Conservation (phyloP, 345 rosid species). For the Moricandia arvensis region DNA sequence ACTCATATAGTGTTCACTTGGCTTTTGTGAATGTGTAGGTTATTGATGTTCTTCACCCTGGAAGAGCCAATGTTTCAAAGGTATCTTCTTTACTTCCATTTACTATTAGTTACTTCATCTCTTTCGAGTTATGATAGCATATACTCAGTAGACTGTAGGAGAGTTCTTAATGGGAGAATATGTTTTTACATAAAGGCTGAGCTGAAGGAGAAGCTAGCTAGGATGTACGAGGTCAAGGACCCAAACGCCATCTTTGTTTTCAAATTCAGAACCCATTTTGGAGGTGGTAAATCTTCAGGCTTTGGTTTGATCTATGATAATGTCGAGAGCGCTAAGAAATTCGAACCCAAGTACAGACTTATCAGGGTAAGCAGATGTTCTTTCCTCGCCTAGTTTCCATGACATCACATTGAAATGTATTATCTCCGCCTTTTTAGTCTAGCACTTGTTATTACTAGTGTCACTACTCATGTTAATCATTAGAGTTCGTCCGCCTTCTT, state of each 20-base stretch:
- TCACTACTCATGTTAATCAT: not conserved
- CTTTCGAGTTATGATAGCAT: too few relatives aligned
- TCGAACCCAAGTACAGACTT: slow-evolving; percentile 92
- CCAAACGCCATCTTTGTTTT: slow-evolving; percentile 87
- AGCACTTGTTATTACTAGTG: not conserved
- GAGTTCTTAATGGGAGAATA: not conserved
- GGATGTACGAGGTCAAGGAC: slow-evolving; percentile 89
- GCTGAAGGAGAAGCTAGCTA: slow-evolving; percentile 79
- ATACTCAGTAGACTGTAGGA: not conserved
- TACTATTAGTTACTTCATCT: not conserved
- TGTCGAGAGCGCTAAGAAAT: slow-evolving; percentile 89
- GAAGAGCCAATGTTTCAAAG: slow-evolving; percentile 93
- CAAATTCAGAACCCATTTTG: slow-evolving; percentile 95
- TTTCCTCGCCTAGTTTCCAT: not conserved
- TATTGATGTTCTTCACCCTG: slow-evolving; percentile 96
- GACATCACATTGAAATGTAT: too few relatives aligned
- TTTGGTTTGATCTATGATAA: slow-evolving; percentile 92
- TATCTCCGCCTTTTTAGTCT: not conserved
- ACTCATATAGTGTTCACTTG: not conserved
- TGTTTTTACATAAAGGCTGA: slow-evolving; percentile 51
- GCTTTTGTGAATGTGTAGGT: slow-evolving; percentile 44
- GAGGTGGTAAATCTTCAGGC: slow-evolving; percentile 98
- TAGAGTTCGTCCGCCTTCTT: not conserved
- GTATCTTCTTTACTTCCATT: slow-evolving; percentile 25
- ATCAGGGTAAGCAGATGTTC: slow-evolving; percentile 82